Base-by-base conservation (phyloP, 2,329 filamentous ascomycete species). In the Sporothrix luriei region DNA sequence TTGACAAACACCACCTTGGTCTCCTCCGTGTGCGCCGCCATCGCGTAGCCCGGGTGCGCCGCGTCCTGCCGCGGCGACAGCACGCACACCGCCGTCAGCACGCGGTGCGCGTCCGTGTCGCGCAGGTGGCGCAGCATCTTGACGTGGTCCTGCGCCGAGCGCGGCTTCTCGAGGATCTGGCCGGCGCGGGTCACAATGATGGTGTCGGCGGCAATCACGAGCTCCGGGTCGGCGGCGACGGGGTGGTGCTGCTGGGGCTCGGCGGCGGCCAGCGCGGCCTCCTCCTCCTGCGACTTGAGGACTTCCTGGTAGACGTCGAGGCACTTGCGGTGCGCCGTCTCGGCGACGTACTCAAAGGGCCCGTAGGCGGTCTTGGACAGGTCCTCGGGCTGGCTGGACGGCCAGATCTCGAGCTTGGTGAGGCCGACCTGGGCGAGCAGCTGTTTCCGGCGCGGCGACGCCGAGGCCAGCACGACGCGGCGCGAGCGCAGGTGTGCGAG, bases 181-280 rank as follows among this genome's bases (percentile, higher is more conserved):
- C 94, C 94, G 52, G 86, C 82, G 13, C 87, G 85, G 11, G 88
- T 90, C 16, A 95, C 91, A 72, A 99, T 92, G 69, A 99, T 84
- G 0, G 95, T 98, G 78, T 98, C 94, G 48, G 94, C 94, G 0
- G 93, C 89, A 71, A 98, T 90, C 70, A 98, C 92, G 19, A 98
- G 84, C 7, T 88, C 90, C 0, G 93, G 93, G 74, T 97, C 95
- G 14, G 77, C 80, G 0, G 72, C 82, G 5, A 74, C 76, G 6
- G 16, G 26, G 33, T 78, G 62, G 59, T 57, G 33, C 24, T 54
- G 21, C 19, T 48, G 64, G 40, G n/a, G 48, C 66, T 16, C 77
- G 48, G 49, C 67, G 48, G 24, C 52, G 14, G 33, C 26, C 5
- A 16, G 80, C 10, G 68, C 72, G 29, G 72, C 38, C 76, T 71